These are phyloP conservation scores for Malus sieversii DNA, from an alignment of 306 rosid genomes.

Conservation along the genomic window DNA sequence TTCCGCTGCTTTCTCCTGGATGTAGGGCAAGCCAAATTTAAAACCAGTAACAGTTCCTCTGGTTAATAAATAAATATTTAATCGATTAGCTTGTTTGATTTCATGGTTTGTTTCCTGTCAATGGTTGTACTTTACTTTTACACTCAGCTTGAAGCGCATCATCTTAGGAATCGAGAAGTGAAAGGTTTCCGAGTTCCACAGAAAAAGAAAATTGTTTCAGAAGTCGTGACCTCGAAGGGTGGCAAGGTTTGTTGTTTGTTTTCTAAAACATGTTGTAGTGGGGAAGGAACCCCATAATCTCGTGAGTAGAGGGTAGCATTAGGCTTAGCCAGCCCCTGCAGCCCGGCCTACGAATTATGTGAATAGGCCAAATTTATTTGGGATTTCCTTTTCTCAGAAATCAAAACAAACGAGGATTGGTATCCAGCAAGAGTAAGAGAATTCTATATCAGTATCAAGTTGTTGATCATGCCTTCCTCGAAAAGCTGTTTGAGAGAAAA, in stretches of 20 bases:
- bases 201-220: neutral
- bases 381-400: neutral
- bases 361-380: neutral
- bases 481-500: neutral
- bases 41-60: neutral
- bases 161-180: neutral
- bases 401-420: neutral
- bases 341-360: neutral
- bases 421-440: neutral
- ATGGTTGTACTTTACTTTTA: neutral
- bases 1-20: neutral
- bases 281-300: neutral
- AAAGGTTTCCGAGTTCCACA: neutral
- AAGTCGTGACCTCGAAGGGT: neutral
- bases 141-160: neutral
- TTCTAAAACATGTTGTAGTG: neutral
- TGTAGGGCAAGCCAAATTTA: too few species aligned
- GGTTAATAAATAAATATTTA: too few species aligned
- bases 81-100: neutral
- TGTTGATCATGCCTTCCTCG: neutral
- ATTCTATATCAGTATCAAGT: neutral
- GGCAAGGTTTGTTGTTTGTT: neutral
- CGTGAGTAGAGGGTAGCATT: neutral
- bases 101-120: neutral
- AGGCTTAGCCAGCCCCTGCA: neutral